Conservation (phyloP, 768 basidiomycete species). For the Kwoniella sp. region DNA sequence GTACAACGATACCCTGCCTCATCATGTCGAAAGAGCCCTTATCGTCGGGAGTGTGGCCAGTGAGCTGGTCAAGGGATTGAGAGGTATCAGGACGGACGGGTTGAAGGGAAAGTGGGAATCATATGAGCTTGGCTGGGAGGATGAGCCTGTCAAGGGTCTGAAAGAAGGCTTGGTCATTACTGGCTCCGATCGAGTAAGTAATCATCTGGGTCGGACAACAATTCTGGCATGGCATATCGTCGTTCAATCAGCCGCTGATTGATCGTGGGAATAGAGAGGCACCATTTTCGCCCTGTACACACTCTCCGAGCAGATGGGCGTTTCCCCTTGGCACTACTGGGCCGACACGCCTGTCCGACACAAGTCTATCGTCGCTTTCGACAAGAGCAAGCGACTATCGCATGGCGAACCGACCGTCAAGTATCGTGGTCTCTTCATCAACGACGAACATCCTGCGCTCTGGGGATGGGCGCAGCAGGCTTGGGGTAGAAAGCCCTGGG, state of each 20-base stretch:
- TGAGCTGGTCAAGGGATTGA: constrained; percentile 64
- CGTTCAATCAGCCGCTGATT: neutral
- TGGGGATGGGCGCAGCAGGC: constrained; percentile 73
- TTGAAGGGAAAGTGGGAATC: constrained; percentile 71
- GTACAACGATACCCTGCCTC: constrained; percentile 61
- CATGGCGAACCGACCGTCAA: constrained; percentile 71
- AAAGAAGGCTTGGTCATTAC: constrained; percentile 69
- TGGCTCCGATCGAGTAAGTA: constrained; percentile 63
- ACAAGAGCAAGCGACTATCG: constrained; percentile 57
- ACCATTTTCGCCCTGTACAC: constrained; percentile 71
- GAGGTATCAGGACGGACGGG: constrained; percentile 62
- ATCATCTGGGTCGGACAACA: no score
- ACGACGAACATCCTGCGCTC: constrained; percentile 74
- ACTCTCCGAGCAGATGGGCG: constrained; percentile 72
- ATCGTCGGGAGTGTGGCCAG: constrained; percentile 70
- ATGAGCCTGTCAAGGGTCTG: constrained; percentile 66
- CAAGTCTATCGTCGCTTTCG: constrained; percentile 58
- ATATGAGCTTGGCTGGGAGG: constrained; percentile 63
- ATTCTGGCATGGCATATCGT: neutral
- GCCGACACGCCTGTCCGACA: constrained; percentile 68
- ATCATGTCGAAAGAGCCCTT: constrained; percentile 57
- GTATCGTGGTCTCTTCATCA: constrained; percentile 72
- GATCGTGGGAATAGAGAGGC: constrained; percentile 60
- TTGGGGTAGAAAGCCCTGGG: constrained; percentile 67
- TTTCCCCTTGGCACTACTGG: constrained; percentile 63